Evolutionary conservation across 768 basidiomycete genomes (phyloP), one percentile per base, ranked within the genome.

Genomic region (Leucosporidium scottii): DNA sequence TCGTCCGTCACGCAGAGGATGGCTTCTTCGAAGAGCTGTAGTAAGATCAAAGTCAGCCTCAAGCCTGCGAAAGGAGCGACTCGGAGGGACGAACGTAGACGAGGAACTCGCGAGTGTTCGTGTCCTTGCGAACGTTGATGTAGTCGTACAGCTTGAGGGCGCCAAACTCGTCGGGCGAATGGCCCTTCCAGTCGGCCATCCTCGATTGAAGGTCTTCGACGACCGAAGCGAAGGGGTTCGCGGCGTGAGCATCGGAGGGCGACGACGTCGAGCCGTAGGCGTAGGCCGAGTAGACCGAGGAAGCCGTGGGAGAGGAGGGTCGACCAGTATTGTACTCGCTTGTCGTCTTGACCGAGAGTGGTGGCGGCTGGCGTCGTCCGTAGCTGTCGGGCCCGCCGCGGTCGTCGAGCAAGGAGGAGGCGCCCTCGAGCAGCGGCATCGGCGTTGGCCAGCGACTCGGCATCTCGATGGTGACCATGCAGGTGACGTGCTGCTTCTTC

Each of bases 1-100:
- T 99, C 94, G 78, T 98, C 93, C 25, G 89, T 84, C n/a, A 98
- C 92, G 78, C 96, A 99, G 67, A 99, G 92, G 72, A 99, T 90
- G 15, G 96, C 96, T 78, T 97, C 92, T 75, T 88, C 88, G 85
- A 97, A 99, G 31, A 99, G 84, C 80, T 98, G 68, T 17, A 68
- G 50, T 27, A 28, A 28, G 21, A n/a, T 30, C n/a, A 34, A 20
- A 9, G 27, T 68, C 57, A 48, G 63, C 27, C 13, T 39, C 15
- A 21, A 31, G 44, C 18, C 12, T 1, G 18, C n/a, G 23, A 34
- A 15, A 13, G 60, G 2, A 12, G 31, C 31, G 50, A n/a, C 6
- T 34, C 25, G 23, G 12, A 36, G 34, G 18, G n/a, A 30, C 62
- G 36, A 12, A 66, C 65, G 31, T 66, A 97, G 68, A 96, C 91